Percentiles rank a stretch among this genome's conserved stretches.
phyloP scores from a whole-genome alignment of 306 rosid species.

The Vigna trinervia region DNA sequence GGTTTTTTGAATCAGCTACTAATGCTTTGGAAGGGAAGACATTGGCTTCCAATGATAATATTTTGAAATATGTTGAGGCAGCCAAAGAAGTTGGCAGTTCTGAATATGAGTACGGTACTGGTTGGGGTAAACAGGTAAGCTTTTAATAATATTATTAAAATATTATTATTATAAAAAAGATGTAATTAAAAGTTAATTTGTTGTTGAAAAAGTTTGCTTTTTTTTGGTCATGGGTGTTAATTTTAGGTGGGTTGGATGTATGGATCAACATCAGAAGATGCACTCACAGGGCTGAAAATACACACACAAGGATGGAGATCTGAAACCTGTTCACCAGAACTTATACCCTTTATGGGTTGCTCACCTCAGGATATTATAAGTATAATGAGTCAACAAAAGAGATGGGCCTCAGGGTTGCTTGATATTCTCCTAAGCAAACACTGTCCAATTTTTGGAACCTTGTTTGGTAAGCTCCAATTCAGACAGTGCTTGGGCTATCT shows the following conservation, averaged over 20 bases:
- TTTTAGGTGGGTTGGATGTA: conserved; percentile 51
- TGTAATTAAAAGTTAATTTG: no score
- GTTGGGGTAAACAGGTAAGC: conserved; percentile 68
- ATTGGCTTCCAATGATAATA: not conserved
- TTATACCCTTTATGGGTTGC: conserved; percentile 65
- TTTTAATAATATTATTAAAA: no score
- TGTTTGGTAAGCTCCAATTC: conserved; percentile 60
- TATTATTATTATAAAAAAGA: no score
- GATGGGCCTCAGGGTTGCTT: conserved; percentile 66
- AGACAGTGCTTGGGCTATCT: conserved; percentile 62
- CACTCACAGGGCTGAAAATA: conserved; percentile 58
- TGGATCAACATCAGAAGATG: conserved; percentile 69
- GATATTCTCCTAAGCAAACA: conserved; percentile 55
- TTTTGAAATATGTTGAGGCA: conserved; percentile 43
- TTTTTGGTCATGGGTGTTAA: no score
- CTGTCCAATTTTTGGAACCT: conserved; percentile 55
- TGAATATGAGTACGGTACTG: conserved; percentile 59
- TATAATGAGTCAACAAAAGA: conserved; percentile 60
- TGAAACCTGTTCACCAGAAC: conserved; percentile 43
- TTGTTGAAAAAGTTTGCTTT: no score
- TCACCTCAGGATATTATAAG: conserved; percentile 52
- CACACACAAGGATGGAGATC: conserved; percentile 78
- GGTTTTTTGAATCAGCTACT: conserved; percentile 48
- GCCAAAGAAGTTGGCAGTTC: conserved; percentile 56
- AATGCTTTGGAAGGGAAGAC: conserved; percentile 51